phyloP scores from a whole-genome alignment of 2,329 filamentous ascomycete genomes.

The Aureobasidium musti region DNA sequence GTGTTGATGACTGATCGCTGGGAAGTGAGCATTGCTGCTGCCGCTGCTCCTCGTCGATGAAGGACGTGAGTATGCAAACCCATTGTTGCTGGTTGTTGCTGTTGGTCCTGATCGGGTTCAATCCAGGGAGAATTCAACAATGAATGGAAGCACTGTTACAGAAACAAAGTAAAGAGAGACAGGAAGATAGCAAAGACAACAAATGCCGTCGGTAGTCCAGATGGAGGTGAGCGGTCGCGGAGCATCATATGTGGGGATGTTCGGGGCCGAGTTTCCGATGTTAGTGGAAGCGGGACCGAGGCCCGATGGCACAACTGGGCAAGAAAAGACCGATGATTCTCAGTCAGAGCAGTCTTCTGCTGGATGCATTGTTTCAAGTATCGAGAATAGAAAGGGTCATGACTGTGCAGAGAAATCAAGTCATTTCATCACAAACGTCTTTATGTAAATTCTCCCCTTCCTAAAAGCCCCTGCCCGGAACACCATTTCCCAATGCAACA shows the following conservation, averaged over 20 bases:
- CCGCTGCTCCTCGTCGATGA: neutral
- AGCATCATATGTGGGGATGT: slow-evolving; percentile 4
- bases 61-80: too few relatives aligned
- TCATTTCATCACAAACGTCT: slow-evolving; percentile 2
- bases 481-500: slow-evolving; percentile 18
- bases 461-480: neutral
- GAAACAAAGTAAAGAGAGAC: too few relatives aligned
- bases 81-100: neutral
- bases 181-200: neutral
- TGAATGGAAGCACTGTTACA: too few relatives aligned
- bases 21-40: neutral
- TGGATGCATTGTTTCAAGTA: neutral
- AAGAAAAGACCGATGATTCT: neutral
- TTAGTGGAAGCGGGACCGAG: neutral
- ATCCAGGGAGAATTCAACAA: too few relatives aligned
- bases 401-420: neutral
- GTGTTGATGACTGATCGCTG: too few relatives aligned
- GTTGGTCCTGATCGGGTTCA: too few relatives aligned
- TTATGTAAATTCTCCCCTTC: slow-evolving; percentile 6
- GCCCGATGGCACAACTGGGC: neutral
- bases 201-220: too few relatives aligned
- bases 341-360: too few relatives aligned
- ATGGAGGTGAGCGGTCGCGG: neutral
- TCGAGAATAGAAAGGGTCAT: fast-evolving
- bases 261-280: slow-evolving; percentile 19